Base-by-base conservation (phyloP, 805 yeast species). In the Schizosaccharomyces octosporus region DNA sequence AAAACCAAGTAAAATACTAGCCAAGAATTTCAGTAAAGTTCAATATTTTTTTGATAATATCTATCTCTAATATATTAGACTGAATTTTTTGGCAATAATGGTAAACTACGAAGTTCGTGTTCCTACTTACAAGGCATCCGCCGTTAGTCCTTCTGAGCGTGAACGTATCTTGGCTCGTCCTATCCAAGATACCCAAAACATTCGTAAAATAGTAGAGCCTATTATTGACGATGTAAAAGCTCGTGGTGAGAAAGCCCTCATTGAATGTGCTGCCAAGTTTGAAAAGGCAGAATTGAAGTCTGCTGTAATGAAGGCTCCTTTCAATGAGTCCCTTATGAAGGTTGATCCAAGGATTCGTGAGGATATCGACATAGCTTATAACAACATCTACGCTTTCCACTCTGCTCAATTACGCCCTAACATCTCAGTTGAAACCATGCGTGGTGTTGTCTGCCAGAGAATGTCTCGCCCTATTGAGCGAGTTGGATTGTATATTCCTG, bases 401-500 rank as follows among this genome's bases (percentile, higher is more conserved):
- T 81, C 82, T 32, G 98, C 97, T 3, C 99, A 93, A 73, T 75
- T 85, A 63, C 24, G 48, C 11, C 88, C 86, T 65, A 75, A 74
- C 29, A 84, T 82, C 63, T 79, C 84, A 11, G 95, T 93, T 48
- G 97, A 90, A 73, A 93, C 99, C 0, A 78, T 85, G 63, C 94
- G 95, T 1, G 98, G 98, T 66, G 97, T 93, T 31, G 73, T 79
- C 61, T 93, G 98, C 75, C 86, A 95, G 21, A 81, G 99, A 68
- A 93, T 93, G 72, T 85, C 97, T 17, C 82, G 95, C 68, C 93
- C 98, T 5, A 88, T 93, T 66, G 95, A 87, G 69, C 82, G 80
- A 63, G 98, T 93, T 62, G 99, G 98, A 64, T 79, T 94, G 63
- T 93, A 93, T 70, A 86, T 93, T 63, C 99, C 99, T 62, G 99